Evolutionary conservation across 2,329 filamentous ascomycete species (phyloP), one percentile per base, ranked within the genome.

Genomic region (Microsporum canis): DNA sequence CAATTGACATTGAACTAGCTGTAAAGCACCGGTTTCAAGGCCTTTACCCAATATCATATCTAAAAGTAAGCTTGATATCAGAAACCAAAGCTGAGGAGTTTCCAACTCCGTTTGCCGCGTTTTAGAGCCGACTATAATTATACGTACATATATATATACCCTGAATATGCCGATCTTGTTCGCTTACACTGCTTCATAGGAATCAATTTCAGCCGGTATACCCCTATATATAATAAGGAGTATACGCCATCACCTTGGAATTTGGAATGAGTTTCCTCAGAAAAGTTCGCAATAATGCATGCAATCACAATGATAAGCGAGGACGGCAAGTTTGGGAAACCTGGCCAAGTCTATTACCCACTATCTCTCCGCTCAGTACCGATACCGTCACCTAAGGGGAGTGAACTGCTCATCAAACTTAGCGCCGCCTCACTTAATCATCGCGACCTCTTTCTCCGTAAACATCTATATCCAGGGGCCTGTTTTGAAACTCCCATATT

Each of bases 401-500:
- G 79, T 64, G 82, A 96, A 72, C 78, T 96, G 66, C 79, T 95
- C 5, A 78, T 97, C 64, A 84, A 84, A 69, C 79, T 97, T 70
- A 82, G 83, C 39, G 88, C 91, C 58, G 88, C 87, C 0, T 88
- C 92, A 12, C 84, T 97, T 58, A 97, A 97, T 78, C 94, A 97
- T 78, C 88, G 91, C 68, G 94, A 97, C 74, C 84, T 95, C 67
- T 97, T 96, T 78, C 88, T 95, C 75, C 88, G 92, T 60, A 91
- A 94, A 73, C 87, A 91, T 70, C 84, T 95, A 45, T 97, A 97
- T 78, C 92, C 92, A 0, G 87, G 84, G 67, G 87, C 90, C 59
- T 87, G 88, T 10, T 95, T 95, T 73, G 81, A 83, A 63, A 79
- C 85, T 4, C 89, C 92, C 0, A 77, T 97, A 47, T 82, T 95